Conservation (phyloP, 768 basidiomycete genomes). For the Mycena indigotica region DNA sequence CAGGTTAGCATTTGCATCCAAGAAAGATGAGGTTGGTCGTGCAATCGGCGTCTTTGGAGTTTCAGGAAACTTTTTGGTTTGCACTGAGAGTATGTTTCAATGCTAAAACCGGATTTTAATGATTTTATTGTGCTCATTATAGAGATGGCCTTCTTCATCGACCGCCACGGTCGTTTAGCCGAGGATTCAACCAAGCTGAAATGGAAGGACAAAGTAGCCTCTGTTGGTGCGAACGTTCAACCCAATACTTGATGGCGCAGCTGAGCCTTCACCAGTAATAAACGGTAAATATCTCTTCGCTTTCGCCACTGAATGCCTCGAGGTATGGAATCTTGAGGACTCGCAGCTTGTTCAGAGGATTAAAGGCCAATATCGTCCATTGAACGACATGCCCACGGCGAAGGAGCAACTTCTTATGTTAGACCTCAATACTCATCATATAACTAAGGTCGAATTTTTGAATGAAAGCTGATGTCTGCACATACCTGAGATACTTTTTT, state of each 20-base stretch:
- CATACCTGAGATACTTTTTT: too few relatives aligned
- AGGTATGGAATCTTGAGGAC: slow-evolving; percentile 73
- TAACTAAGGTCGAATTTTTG: not conserved
- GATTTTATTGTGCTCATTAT: too few relatives aligned
- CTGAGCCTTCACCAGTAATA: not conserved
- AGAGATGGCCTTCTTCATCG: slow-evolving; percentile 84
- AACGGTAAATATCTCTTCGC: slow-evolving; percentile 80
- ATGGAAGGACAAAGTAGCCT: slow-evolving; percentile 70
- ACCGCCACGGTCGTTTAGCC: slow-evolving; percentile 75
- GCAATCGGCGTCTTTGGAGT: slow-evolving; percentile 79
- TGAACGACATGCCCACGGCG: slow-evolving; percentile 16
- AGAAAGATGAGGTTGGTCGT: slow-evolving; percentile 34
- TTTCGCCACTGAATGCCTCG: slow-evolving; percentile 75
- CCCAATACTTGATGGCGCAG: slow-evolving; percentile 44
- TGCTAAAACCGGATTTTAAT: not conserved
- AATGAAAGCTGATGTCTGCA: too few relatives aligned
- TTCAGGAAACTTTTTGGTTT: slow-evolving; percentile 73
- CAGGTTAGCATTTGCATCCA: slow-evolving; percentile 47
- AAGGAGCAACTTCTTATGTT: not conserved
- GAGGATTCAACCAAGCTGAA: slow-evolving; percentile 67
- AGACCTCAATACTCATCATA: not conserved
- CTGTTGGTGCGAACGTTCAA: slow-evolving; percentile 75
- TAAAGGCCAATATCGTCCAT: slow-evolving; percentile 38
- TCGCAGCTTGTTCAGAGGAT: slow-evolving; percentile 75
- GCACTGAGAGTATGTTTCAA: slow-evolving; percentile 66